phyloP scores from a whole-genome alignment of 441 rosid species.

The Brassica balearica region DNA sequence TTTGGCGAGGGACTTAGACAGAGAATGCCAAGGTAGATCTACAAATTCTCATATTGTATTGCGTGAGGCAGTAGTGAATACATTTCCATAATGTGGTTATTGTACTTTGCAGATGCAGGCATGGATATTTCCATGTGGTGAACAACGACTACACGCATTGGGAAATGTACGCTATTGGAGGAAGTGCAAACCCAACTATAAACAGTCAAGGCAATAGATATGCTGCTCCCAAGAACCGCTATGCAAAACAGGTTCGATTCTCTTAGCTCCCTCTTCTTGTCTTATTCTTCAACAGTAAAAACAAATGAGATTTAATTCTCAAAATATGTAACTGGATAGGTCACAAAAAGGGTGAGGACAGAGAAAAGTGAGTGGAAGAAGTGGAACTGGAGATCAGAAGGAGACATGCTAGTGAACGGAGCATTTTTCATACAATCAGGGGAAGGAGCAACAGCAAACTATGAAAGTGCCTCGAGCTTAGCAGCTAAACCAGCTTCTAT shows the following conservation, averaged over 20 bases:
- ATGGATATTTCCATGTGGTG: slow-evolving; percentile 31
- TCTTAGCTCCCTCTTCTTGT: background rate
- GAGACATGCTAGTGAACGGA: slow-evolving; percentile 30
- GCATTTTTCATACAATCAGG: slow-evolving; percentile 31
- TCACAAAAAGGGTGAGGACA: slow-evolving; percentile 26
- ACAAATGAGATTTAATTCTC: background rate
- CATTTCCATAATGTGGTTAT: background rate
- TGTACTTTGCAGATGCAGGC: slow-evolving; percentile 21
- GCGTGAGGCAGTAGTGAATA: background rate
- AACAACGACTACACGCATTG: slow-evolving; percentile 29
- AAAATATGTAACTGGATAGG: slow-evolving; percentile 14
- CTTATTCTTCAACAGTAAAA: background rate
- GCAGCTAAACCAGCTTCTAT: slow-evolving; percentile 26
- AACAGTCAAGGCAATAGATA: slow-evolving; percentile 33
- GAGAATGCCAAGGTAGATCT: slow-evolving; percentile 30
- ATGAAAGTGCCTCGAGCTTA: slow-evolving; percentile 24
- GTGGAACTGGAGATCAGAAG: slow-evolving; percentile 35
- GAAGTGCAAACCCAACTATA: slow-evolving; percentile 30
- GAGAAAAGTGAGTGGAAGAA: slow-evolving; percentile 26
- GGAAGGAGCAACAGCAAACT: slow-evolving; percentile 20
- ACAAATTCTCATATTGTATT: background rate
- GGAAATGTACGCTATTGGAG: slow-evolving; percentile 33
- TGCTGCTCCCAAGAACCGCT: slow-evolving; percentile 27
- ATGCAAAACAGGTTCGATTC: slow-evolving; percentile 7
- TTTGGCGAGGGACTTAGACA: slow-evolving; percentile 27